These are phyloP conservation scores for Fusarium ramigenum DNA, from an alignment of 2,329 filamentous ascomycete genomes.

Conservation along the genomic window DNA sequence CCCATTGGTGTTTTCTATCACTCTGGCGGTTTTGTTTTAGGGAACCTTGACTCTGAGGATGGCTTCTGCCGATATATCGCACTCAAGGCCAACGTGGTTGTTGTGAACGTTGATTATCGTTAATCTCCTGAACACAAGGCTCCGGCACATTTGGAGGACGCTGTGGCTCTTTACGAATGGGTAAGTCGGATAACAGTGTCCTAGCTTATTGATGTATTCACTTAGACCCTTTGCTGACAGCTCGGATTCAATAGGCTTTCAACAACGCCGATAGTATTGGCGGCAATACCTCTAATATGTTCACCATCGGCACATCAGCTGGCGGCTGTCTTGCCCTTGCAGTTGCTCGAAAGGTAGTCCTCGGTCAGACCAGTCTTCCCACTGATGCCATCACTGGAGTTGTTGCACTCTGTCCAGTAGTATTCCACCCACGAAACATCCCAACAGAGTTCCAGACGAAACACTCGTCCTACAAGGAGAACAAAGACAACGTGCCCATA, in stretches of 20 bases:
- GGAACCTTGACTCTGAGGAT: neutral
- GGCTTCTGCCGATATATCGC: neutral
- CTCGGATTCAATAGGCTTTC: neutral
- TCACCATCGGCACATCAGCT: neutral
- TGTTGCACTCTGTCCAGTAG: neutral
- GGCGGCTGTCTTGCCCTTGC: neutral
- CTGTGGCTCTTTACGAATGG: neutral
- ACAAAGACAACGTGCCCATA: neutral
- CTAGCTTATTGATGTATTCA: fast-evolving
- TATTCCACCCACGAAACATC: neutral
- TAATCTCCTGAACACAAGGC: neutral
- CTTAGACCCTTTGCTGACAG: fast-evolving
- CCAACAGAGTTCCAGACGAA: neutral
- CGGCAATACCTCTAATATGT: neutral
- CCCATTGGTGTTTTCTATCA: neutral
- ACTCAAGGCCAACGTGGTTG: neutral
- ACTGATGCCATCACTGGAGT: neutral
- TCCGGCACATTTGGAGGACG: neutral
- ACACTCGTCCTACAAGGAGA: neutral
- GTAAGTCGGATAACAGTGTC: fast-evolving
- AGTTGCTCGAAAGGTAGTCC: neutral
- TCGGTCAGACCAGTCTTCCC: neutral
- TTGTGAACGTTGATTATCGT: neutral
- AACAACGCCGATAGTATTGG: neutral
- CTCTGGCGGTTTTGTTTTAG: neutral